Percentiles rank a stretch among this genome's conserved stretches.
Conservation (phyloP, 192 early-diverging fungal genomes). For the Lunasporangiospora selenospora region DNA sequence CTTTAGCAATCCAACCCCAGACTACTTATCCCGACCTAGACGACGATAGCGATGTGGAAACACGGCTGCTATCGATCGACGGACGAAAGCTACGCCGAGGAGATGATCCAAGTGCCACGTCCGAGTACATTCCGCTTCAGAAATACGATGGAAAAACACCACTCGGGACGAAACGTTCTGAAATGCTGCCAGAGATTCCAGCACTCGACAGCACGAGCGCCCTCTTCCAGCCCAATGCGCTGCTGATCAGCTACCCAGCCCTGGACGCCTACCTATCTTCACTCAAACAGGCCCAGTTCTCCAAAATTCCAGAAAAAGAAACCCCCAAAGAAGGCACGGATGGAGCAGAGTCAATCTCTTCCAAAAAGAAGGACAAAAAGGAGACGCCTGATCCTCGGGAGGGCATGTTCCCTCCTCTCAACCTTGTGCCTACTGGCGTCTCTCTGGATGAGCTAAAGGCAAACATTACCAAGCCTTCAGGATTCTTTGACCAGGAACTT, state of each 20-base stretch:
- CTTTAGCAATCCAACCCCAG: too few species aligned
- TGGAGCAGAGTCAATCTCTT: neutral
- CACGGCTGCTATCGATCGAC: too few species aligned
- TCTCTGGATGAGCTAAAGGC: conserved; percentile 39
- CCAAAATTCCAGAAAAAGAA: conserved; percentile 1
- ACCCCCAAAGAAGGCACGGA: neutral
- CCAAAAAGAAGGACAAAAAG: conserved; percentile 16
- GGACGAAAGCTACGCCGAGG: too few species aligned
- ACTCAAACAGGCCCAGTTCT: conserved; percentile 17
- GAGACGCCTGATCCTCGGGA: conserved; percentile 14
- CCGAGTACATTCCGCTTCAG: neutral
- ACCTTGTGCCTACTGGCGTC: conserved; percentile 27
- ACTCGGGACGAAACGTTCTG: conserved; percentile 26
- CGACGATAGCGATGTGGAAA: too few species aligned
- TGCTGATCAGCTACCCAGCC: conserved; percentile 28
- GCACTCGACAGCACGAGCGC: conserved; percentile 20
- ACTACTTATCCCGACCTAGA: too few species aligned
- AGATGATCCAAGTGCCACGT: too few species aligned
- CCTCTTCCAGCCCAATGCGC: conserved; percentile 34
- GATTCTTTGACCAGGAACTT: conserved; percentile 41
- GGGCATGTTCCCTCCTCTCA: conserved; percentile 48
- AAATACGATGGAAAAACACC: conserved; percentile 32
- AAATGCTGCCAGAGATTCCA: conserved; percentile 11
- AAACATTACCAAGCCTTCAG: conserved; percentile 37
- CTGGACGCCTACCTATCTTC: conserved; percentile 41